phyloP scores from a whole-genome alignment of 169 alveolate species.

The Plasmodium reichenowi region DNA sequence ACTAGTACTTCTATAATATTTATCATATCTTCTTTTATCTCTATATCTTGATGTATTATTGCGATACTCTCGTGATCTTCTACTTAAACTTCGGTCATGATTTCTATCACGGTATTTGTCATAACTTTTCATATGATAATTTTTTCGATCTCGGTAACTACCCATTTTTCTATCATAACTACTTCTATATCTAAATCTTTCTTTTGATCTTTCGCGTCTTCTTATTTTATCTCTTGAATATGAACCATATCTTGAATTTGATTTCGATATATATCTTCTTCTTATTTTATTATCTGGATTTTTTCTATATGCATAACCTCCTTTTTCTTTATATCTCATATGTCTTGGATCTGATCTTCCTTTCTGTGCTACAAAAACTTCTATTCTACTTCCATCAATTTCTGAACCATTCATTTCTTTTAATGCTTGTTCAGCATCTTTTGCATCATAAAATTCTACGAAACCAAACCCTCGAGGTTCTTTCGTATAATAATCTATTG shows the following conservation, averaged over 20 bases:
- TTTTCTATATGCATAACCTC: slow-evolving; percentile 60
- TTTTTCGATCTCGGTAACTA: slow-evolving; percentile 49
- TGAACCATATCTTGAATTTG: slow-evolving; percentile 53
- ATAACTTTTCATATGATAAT: slow-evolving; percentile 26
- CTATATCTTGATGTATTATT: slow-evolving; percentile 42
- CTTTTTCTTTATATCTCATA: slow-evolving; percentile 74
- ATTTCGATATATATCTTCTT: slow-evolving; percentile 56
- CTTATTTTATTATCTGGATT: slow-evolving; percentile 39
- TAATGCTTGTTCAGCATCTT: slow-evolving; percentile 90
- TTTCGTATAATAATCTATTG: slow-evolving; percentile 91
- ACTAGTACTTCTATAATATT: slow-evolving; percentile 51
- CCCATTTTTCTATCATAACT: slow-evolving; percentile 67
- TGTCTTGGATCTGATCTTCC: slow-evolving; percentile 85
- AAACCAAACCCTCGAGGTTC: slow-evolving; percentile 94
- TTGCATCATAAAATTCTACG: slow-evolving; percentile 87
- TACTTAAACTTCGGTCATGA: slow-evolving; percentile 44
- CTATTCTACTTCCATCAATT: slow-evolving; percentile 84
- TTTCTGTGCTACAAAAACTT: slow-evolving; percentile 85
- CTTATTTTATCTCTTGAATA: slow-evolving; percentile 69
- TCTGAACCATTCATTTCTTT: slow-evolving; percentile 87
- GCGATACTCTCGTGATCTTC: slow-evolving; percentile 38
- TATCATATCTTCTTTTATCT: slow-evolving; percentile 54
- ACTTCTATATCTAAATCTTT: slow-evolving; percentile 43
- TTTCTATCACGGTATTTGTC: slow-evolving; percentile 31
- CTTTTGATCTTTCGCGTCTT: slow-evolving; percentile 64